Evolutionary conservation across 2,329 filamentous ascomycete species (phyloP).

Genomic region (Epichloe baconii): DNA sequence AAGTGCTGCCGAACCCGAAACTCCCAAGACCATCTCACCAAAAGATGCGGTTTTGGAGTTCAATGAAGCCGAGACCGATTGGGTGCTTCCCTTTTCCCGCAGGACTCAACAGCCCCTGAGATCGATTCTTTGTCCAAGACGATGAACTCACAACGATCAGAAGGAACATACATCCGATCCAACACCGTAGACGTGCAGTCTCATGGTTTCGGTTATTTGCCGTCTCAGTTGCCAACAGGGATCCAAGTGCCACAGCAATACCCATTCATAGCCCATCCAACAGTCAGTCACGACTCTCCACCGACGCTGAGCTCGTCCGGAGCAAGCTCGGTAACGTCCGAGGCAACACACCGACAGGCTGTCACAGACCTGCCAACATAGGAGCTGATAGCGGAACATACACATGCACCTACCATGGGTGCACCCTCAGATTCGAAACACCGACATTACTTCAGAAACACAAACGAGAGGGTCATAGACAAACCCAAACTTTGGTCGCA

Average conservation of each 20-base stretch:
- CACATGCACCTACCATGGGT: constrained; percentile 91
- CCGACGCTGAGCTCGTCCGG: constrained; percentile 32
- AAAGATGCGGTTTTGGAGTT: constrained; percentile 86
- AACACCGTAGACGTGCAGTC: neutral
- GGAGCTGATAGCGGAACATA: constrained; percentile 77
- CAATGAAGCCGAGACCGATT: constrained; percentile 57
- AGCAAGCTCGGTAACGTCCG: constrained; percentile 27
- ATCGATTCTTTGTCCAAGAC: constrained; percentile 27
- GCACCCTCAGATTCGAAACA: constrained; percentile 76
- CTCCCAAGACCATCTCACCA: constrained; percentile 82
- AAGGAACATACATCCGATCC: constrained; percentile 10
- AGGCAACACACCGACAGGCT: constrained; percentile 18
- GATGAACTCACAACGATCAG: constrained; percentile 9
- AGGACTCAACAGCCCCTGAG: constrained; percentile 35
- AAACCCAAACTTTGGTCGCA: constrained; percentile 38
- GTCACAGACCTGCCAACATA: constrained; percentile 46
- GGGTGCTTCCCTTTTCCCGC: constrained; percentile 63
- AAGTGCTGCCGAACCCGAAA: constrained; percentile 29
- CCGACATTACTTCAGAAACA: constrained; percentile 83
- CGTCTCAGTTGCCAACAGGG: constrained; percentile 23
- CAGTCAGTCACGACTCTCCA: constrained; percentile 20
- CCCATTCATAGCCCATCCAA: constrained; percentile 30
- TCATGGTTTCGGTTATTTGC: constrained; percentile 10
- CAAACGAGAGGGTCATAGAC: constrained; percentile 84
- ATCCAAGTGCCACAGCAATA: constrained; percentile 38